Evolutionary conservation across 805 yeast species (phyloP).

Genomic region (Maudiozyma serrabonitensis): DNA sequence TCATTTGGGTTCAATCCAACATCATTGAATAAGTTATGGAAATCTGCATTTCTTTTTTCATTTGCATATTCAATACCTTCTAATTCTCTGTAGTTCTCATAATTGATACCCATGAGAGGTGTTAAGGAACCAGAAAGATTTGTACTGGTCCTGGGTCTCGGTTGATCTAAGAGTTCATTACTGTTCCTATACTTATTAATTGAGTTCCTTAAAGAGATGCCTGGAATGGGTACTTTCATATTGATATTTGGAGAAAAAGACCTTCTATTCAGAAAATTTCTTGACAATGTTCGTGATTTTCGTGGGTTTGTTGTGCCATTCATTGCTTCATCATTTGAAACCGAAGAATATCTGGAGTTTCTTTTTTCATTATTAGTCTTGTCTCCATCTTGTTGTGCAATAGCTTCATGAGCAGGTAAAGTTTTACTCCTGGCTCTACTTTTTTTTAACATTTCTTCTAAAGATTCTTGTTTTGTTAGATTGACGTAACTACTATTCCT

Average conservation of each 20-base stretch:
- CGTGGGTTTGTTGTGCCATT: constrained; percentile 9
- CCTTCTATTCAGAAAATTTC: constrained; percentile 18
- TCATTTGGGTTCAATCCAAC: constrained; percentile 37
- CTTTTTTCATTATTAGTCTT: constrained; percentile 5
- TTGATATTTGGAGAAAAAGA: constrained; percentile 24
- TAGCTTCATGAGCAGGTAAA: constrained; percentile 11
- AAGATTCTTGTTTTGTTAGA: constrained; percentile 5
- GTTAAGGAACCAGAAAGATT: constrained; percentile 10
- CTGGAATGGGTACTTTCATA: constrained; percentile 15
- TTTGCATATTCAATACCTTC: constrained; percentile 30
- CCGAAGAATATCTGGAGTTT: constrained; percentile 9
- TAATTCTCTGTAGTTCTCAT: constrained; percentile 10
- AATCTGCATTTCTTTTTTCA: constrained; percentile 47
- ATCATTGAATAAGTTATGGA: constrained; percentile 49
- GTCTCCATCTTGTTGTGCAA: background rate
- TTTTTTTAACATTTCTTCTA: constrained; percentile 4
- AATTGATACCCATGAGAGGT: constrained; percentile 13
- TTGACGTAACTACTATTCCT: constrained; percentile 11
- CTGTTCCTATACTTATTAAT: constrained; percentile 11
- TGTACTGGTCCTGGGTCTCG: constrained; percentile 13
- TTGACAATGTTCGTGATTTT: constrained; percentile 22
- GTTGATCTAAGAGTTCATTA: constrained; percentile 1
- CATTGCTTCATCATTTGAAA: constrained; percentile 9
- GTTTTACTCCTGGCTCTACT: constrained; percentile 19
- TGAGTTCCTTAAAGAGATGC: constrained; percentile 11